Percentiles rank a stretch among this genome's conserved stretches.
Evolutionary conservation across 2,329 filamentous ascomycete species (phyloP).

Genomic region (Diaporthe ampelina): DNA sequence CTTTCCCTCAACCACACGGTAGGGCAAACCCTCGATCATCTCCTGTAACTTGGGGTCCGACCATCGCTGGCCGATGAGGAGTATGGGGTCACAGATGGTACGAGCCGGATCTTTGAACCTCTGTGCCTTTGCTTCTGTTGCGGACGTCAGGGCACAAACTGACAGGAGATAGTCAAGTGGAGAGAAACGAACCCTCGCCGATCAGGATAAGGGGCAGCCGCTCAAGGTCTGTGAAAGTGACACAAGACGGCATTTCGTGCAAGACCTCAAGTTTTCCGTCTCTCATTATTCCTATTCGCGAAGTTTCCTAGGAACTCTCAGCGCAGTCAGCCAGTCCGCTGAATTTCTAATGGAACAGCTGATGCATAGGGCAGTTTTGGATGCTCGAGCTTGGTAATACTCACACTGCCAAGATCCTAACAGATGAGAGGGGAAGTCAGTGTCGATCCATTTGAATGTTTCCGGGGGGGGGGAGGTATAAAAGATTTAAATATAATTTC

Average conservation of each 20-base stretch:
- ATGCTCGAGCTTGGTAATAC: neutral
- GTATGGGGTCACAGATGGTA: neutral
- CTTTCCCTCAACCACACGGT: neutral
- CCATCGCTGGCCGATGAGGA: neutral
- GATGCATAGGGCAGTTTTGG: no score
- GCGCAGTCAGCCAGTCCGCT: neutral
- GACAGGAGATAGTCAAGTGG: neutral
- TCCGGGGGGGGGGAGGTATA: neutral
- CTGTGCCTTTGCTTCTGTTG: neutral
- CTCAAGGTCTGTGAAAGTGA: neutral
- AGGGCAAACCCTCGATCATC: neutral
- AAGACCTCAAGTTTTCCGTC: neutral
- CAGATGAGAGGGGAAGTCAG: neutral
- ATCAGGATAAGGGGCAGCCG: neutral
- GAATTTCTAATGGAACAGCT: no score
- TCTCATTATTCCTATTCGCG: neutral
- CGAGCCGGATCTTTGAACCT: neutral
- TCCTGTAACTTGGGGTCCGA: constrained; percentile 1
- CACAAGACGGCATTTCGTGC: neutral
- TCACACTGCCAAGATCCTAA: constrained; percentile 16
- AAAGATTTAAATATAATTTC: neutral
- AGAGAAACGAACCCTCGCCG: neutral
- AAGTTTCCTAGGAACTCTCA: neutral
- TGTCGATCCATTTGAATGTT: neutral
- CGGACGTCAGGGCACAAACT: neutral